phyloP scores from a whole-genome alignment of 345 rosid genomes.

The Lagerstroemia speciosa region DNA sequence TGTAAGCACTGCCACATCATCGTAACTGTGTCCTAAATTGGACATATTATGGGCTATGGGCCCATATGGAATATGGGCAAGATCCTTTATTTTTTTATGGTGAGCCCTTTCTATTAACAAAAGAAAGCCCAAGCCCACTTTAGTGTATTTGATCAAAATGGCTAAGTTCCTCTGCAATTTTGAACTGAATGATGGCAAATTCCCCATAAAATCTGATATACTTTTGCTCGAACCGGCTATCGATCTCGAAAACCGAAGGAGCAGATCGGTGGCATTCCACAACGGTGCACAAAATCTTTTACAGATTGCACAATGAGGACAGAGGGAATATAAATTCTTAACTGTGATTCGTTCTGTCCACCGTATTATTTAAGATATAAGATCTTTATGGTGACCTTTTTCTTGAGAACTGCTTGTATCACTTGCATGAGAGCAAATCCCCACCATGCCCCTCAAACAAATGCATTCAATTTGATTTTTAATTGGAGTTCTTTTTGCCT shows the following conservation, averaged over 20 bases:
- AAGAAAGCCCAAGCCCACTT: neutral
- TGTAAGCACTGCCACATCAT: too few species aligned
- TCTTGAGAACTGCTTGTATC: too few species aligned
- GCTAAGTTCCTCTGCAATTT: neutral
- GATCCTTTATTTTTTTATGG: too few species aligned
- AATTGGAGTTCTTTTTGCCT: too few species aligned
- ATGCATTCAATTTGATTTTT: too few species aligned
- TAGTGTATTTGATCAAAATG: neutral
- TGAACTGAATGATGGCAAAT: neutral
- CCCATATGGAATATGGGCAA: neutral
- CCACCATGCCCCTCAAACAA: too few species aligned
- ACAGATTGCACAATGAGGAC: neutral
- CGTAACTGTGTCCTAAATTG: too few species aligned
- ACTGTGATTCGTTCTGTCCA: neutral
- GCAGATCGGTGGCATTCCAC: neutral
- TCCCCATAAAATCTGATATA: neutral
- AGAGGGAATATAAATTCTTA: neutral
- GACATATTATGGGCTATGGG: neutral
- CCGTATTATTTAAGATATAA: neutral
- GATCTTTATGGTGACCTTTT: neutral
- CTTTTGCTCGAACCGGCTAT: neutral
- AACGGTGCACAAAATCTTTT: neutral
- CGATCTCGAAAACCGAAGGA: neutral
- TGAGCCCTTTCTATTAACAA: neutral
- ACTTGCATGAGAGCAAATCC: too few species aligned